Percentiles rank a stretch among this genome's conserved stretches.
phyloP scores from a whole-genome alignment of 2,329 filamentous ascomycete genomes.

The Alternaria dauci region DNA sequence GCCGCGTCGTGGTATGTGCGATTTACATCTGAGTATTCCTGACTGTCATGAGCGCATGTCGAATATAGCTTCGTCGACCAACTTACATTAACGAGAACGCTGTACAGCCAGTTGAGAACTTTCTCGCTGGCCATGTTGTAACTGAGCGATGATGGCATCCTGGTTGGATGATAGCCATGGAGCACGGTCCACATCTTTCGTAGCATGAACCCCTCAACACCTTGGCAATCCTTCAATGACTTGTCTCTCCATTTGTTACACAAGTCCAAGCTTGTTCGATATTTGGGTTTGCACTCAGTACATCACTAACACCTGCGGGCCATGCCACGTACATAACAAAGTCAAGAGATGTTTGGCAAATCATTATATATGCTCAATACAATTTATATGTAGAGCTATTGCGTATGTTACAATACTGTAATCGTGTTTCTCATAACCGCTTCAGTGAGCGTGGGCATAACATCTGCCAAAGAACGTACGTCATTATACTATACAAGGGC shows the following conservation, averaged over 20 bases:
- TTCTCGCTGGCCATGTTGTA: constrained; percentile 77
- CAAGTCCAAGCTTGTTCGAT: not conserved
- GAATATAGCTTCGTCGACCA: not conserved
- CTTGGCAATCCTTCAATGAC: constrained; percentile 28
- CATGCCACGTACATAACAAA: not conserved
- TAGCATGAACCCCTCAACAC: constrained; percentile 17
- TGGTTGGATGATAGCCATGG: not conserved
- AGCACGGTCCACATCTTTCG: not conserved
- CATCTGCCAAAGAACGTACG: constrained; percentile 14
- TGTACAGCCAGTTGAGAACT: constrained; percentile 94
- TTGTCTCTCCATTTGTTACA: not conserved
- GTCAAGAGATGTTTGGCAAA: not conserved
- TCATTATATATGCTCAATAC: constrained; percentile 5
- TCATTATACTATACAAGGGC: constrained; percentile 36
- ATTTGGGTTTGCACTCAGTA: not conserved
- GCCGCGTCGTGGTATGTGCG: constrained; percentile 92
- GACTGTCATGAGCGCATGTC: not conserved
- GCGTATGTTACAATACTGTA: constrained; percentile 26
- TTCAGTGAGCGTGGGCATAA: constrained; percentile 36
- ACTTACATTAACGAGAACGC: constrained; percentile 70
- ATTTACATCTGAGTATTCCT: constrained; percentile 95
- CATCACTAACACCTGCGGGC: not conserved
- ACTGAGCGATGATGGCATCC: constrained; percentile 54
- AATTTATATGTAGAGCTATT: constrained; percentile 16
- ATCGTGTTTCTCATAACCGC: constrained; percentile 31